Evolutionary conservation across 345 rosid species (phyloP).

Genomic region (Cardamine chenopodiifolia): DNA sequence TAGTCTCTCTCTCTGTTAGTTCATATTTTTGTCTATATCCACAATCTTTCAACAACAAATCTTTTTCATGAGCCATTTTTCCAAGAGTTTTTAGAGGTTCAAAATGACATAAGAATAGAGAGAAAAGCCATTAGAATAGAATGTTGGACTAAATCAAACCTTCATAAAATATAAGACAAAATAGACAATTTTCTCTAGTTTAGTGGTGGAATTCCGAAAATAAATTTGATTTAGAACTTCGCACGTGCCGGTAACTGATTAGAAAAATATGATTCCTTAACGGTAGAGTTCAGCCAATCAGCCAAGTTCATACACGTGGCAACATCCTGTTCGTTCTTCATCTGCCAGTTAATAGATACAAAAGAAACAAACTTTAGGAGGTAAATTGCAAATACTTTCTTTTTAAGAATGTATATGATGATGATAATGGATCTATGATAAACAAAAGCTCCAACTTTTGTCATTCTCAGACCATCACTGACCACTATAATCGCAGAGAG

Average conservation of each 20-base stretch:
- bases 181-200: no score
- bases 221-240: slow-evolving; percentile 2
- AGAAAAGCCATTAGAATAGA: background rate
- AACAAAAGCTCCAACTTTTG: slow-evolving; percentile 6
- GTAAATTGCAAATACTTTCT: background rate
- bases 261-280: slow-evolving; percentile 17
- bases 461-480: slow-evolving; percentile 22
- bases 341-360: background rate
- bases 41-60: background rate
- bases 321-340: background rate
- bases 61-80: background rate
- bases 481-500: slow-evolving; percentile 20
- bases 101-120: no score
- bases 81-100: background rate
- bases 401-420: background rate
- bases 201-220: background rate
- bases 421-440: slow-evolving; percentile 7
- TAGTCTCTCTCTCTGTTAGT: background rate
- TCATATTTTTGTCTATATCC: background rate
- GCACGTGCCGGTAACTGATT: background rate
- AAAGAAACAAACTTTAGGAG: background rate
- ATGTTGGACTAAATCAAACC: background rate
- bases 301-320: slow-evolving; percentile 12
- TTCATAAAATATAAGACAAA: background rate
- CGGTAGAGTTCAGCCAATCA: no score